A percentile compares a stretch with the other conserved stretches of the same genome.
phyloP scores from a whole-genome alignment of 2,329 filamentous ascomycete genomes.

The Lachnellula suecica region DNA sequence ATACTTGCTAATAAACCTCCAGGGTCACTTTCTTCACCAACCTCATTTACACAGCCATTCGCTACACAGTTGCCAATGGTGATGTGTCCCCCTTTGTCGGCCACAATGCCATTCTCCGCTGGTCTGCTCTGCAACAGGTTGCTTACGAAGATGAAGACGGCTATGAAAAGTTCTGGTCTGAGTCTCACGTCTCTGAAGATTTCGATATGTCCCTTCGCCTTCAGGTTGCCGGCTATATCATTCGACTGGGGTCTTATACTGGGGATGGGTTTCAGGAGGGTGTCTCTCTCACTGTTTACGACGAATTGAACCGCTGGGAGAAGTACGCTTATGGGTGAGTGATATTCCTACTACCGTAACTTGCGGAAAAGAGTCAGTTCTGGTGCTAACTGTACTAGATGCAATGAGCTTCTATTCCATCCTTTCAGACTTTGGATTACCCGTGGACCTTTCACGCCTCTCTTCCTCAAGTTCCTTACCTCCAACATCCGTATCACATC shows the following conservation, averaged over 20 bases:
- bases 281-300: conserved; percentile 71
- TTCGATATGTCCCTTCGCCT: conserved; percentile 74
- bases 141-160: conserved; percentile 52
- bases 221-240: conserved; percentile 66
- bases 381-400: conserved; percentile 27
- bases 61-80: conserved; percentile 67
- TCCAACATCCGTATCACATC: conserved; percentile 62
- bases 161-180: conserved; percentile 67
- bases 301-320: conserved; percentile 70
- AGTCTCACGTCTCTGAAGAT: conserved; percentile 73
- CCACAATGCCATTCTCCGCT: conserved; percentile 74
- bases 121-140: conserved; percentile 61
- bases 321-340: conserved; percentile 64
- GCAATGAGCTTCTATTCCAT: conserved; percentile 69
- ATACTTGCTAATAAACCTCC: background rate
- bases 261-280: conserved; percentile 71
- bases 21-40: conserved; percentile 73
- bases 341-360: too few species aligned
- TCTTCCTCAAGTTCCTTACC: conserved; percentile 59
- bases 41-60: conserved; percentile 72
- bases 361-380: too few species aligned
- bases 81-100: conserved; percentile 71
- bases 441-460: conserved; percentile 62
- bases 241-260: conserved; percentile 68
- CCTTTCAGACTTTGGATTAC: conserved; percentile 61